phyloP scores from a whole-genome alignment of 2,329 filamentous ascomycete genomes.

The Colletotrichum orchidophilum region DNA sequence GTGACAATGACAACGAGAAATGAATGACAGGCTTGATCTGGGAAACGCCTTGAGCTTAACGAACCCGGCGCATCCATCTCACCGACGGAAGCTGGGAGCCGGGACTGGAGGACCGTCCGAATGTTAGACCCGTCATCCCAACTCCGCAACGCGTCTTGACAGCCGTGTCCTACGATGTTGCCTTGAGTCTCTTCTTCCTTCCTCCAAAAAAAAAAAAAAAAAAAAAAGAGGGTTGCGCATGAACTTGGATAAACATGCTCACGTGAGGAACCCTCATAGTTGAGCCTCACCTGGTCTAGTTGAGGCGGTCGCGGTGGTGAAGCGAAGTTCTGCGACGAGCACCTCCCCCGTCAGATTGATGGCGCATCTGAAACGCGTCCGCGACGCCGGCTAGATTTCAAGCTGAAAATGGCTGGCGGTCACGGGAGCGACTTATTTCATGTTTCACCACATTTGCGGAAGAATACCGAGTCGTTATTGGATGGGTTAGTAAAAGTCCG shows the following conservation, averaged over 20 bases:
- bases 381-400: conserved; percentile 30
- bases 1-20: not conserved
- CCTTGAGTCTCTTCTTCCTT: not conserved
- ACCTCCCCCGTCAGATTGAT: conserved; percentile 6
- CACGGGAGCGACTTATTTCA: conserved; percentile 8
- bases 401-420: conserved; percentile 5
- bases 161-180: not conserved
- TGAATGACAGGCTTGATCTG: not conserved
- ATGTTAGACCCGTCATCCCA: conserved; percentile 25
- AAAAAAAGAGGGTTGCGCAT: not conserved
- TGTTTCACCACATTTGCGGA: conserved; percentile 18
- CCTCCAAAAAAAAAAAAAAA: not conserved
- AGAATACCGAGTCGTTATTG: not conserved
- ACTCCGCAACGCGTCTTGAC: not conserved
- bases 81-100: conserved; percentile 9
- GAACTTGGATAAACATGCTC: not conserved
- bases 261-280: not conserved
- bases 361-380: conserved; percentile 30
- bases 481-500: not conserved
- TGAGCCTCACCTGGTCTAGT: not conserved
- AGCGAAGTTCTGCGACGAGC: conserved; percentile 26
- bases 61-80: conserved; percentile 8
- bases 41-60: not conserved
- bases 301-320: conserved; percentile 3
- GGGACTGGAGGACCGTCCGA: conserved; percentile 13